A percentile compares a stretch with the other conserved stretches of the same genome.
Evolutionary conservation across 345 rosid genomes (phyloP).

Genomic region (Pseudoturritis turrita): DNA sequence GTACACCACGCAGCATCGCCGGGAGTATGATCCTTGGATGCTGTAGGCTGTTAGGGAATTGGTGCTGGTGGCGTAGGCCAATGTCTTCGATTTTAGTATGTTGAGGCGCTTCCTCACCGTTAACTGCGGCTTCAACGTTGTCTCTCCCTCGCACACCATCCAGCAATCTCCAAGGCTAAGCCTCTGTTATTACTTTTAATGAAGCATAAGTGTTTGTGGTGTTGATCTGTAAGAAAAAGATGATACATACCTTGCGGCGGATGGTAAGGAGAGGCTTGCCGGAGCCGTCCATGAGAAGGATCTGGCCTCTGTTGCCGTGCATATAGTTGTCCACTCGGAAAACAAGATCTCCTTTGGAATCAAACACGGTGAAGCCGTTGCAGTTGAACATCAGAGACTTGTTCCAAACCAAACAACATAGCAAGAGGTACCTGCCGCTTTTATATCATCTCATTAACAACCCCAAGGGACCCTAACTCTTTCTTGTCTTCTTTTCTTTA

Average conservation of each 20-base stretch:
- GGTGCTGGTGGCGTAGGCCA: slow-evolving; percentile 44
- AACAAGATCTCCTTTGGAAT: slow-evolving; percentile 51
- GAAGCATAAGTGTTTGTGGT: neutral
- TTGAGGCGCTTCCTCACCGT: slow-evolving; percentile 45
- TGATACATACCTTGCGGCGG: slow-evolving; percentile 60
- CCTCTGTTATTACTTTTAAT: slow-evolving; percentile 31
- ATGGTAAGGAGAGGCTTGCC: slow-evolving; percentile 76
- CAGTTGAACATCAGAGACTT: slow-evolving; percentile 81
- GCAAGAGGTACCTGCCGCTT: neutral
- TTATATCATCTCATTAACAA: neutral
- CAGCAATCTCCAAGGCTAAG: slow-evolving; percentile 61
- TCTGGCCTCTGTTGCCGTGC: slow-evolving; percentile 42
- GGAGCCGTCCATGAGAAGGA: slow-evolving; percentile 78
- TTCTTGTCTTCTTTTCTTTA: neutral
- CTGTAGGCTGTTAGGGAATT: slow-evolving; percentile 28
- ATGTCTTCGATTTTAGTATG: slow-evolving; percentile 41
- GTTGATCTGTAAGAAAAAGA: neutral
- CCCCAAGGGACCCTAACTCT: neutral
- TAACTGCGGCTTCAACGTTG: slow-evolving; percentile 40
- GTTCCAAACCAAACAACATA: slow-evolving; percentile 51
- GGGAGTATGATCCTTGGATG: slow-evolving; percentile 66
- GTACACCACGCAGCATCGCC: slow-evolving; percentile 49
- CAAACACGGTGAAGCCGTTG: slow-evolving; percentile 73
- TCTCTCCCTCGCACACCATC: slow-evolving; percentile 70
- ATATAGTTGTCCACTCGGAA: slow-evolving; percentile 73